phyloP scores from a whole-genome alignment of 441 rosid genomes.

The Syzygium malaccense region DNA sequence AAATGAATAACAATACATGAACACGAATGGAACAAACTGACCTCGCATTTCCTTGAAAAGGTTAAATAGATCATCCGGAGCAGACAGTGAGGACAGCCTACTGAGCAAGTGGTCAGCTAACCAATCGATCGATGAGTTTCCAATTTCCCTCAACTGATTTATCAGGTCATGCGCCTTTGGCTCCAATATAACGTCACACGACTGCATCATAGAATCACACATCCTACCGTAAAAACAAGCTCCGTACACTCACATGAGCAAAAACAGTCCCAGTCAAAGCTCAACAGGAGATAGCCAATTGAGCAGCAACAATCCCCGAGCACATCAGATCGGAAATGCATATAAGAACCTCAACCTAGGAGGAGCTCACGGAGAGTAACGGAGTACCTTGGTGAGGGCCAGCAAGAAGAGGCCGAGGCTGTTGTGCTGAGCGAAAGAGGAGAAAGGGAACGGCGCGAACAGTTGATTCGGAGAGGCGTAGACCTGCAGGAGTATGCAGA shows the following conservation, averaged over 20 bases:
- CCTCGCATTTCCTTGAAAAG: constrained; percentile 83
- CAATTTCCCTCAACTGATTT: constrained; percentile 57
- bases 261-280: not conserved
- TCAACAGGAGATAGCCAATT: not conserved
- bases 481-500: constrained; percentile 68
- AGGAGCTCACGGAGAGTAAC: not conserved
- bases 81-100: constrained; percentile 53
- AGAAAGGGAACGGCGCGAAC: constrained; percentile 57
- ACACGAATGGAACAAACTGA: constrained; percentile 6
- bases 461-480: constrained; percentile 67
- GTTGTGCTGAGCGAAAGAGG: constrained; percentile 83
- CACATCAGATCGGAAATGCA: not conserved
- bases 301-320: not conserved
- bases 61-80: constrained; percentile 76
- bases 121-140: constrained; percentile 56
- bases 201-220: constrained; percentile 29
- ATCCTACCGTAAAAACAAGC: not conserved
- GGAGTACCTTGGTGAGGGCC: constrained; percentile 72
- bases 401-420: constrained; percentile 73
- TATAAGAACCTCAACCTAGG: not conserved
- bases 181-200: constrained; percentile 73
- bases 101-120: constrained; percentile 56
- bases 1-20: not conserved
- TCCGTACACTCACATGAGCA: not conserved
- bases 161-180: constrained; percentile 69